A percentile compares a stretch with the other conserved stretches of the same genome.
Conservation (phyloP, 441 rosid species). For the Croton setiger region DNA sequence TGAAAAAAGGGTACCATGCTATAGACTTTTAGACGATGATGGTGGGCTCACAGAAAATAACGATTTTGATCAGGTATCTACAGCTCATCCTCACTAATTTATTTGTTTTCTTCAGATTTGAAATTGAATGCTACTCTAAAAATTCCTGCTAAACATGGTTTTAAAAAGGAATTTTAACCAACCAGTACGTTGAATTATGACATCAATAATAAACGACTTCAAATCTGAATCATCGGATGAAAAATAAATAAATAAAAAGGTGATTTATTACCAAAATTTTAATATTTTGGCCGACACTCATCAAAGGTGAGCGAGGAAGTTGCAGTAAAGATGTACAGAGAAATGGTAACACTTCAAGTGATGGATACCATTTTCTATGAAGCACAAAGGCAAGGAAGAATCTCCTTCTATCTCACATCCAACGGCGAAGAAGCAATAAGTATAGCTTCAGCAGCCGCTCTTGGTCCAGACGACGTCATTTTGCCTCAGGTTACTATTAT, state of each 20-base stretch:
- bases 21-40: constrained; percentile 65
- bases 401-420: constrained; percentile 69
- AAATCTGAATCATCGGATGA: too few species aligned
- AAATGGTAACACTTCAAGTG: constrained; percentile 75
- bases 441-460: constrained; percentile 88
- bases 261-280: too few species aligned
- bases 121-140: too few species aligned
- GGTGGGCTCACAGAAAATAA: constrained; percentile 38
- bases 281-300: neutral
- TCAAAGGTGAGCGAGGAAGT: constrained; percentile 52
- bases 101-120: too few species aligned
- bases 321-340: constrained; percentile 55
- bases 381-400: constrained; percentile 90
- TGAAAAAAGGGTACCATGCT: constrained; percentile 51
- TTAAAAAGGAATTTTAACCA: too few species aligned
- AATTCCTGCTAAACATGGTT: too few species aligned
- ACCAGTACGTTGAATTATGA: too few species aligned
- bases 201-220: too few species aligned
- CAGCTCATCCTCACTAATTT: too few species aligned
- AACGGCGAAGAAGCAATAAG: constrained; percentile 87
- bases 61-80: constrained; percentile 21
- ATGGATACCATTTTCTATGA: constrained; percentile 78
- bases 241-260: too few species aligned
- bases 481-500: constrained; percentile 66
- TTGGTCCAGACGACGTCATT: constrained; percentile 48